Evolutionary conservation across 441 rosid species (phyloP).

Genomic region (Hura crepitans): DNA sequence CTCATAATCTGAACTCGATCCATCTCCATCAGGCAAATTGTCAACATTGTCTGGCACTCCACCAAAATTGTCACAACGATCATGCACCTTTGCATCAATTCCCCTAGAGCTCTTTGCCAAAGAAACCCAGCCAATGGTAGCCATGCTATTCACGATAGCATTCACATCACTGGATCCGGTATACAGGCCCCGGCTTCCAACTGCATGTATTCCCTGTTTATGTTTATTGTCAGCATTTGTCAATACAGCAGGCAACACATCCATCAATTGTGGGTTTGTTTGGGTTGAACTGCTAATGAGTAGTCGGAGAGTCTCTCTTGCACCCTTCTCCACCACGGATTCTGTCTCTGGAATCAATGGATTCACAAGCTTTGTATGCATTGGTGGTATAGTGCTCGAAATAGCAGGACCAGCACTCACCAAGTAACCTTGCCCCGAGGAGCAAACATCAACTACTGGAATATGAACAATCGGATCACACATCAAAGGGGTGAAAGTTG

Average conservation of each 20-base stretch:
- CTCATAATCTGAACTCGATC: conserved; percentile 18
- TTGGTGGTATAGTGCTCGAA: conserved; percentile 55
- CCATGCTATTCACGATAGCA: conserved; percentile 38
- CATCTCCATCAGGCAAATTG: conserved; percentile 21
- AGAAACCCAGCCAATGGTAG: conserved; percentile 41
- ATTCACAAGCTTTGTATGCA: conserved; percentile 46
- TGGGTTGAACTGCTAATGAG: conserved; percentile 69
- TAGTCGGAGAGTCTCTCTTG: conserved; percentile 80
- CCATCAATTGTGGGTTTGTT: conserved; percentile 38
- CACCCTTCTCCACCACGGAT: conserved; percentile 68
- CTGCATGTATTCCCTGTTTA: conserved; percentile 32
- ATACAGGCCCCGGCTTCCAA: conserved; percentile 65
- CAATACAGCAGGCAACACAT: conserved; percentile 45
- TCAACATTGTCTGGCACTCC: neutral
- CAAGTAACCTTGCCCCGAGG: conserved; percentile 88
- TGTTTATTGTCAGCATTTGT: conserved; percentile 34
- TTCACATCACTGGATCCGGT: conserved; percentile 44
- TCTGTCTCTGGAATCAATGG: conserved; percentile 55
- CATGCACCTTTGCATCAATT: conserved; percentile 12
- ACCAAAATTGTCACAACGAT: conserved; percentile 1
- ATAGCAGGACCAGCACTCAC: conserved; percentile 76
- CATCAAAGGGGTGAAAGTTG: conserved; percentile 71
- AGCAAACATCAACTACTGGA: conserved; percentile 81
- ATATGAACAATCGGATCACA: conserved; percentile 91
- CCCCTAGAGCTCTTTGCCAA: conserved; percentile 31